Percentiles rank a stretch among this genome's conserved stretches.
Evolutionary conservation across 305 asterid genomes (phyloP).

Genomic region (Plantago coronopus): DNA sequence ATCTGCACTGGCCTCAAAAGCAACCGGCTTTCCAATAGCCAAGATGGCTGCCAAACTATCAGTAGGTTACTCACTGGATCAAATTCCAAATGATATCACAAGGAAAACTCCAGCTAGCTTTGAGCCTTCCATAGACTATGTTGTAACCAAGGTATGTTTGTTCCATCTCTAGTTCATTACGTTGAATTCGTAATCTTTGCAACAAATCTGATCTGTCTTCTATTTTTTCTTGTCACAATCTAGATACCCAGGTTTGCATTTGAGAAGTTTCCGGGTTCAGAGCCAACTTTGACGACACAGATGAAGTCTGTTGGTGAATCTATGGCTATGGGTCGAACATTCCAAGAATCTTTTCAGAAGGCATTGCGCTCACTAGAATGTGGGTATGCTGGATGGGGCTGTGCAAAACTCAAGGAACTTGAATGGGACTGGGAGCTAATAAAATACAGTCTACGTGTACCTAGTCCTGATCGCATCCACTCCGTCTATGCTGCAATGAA

Average conservation of each 20-base stretch:
- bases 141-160: slow-evolving; percentile 75
- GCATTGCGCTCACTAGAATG: slow-evolving; percentile 82
- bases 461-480: slow-evolving; percentile 87
- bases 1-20: slow-evolving; percentile 95
- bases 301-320: slow-evolving; percentile 99
- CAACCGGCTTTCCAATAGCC: slow-evolving; percentile 98
- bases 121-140: slow-evolving; percentile 98
- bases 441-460: slow-evolving; percentile 78
- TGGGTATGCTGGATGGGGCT: slow-evolving; percentile 90
- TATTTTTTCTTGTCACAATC: slow-evolving; percentile 18
- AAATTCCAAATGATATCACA: slow-evolving; percentile 95
- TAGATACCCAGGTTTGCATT: slow-evolving; percentile 95
- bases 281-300: slow-evolving; percentile 88
- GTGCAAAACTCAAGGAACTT: slow-evolving; percentile 76
- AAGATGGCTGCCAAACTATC: slow-evolving; percentile 98
- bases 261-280: slow-evolving; percentile 97
- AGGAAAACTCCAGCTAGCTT: slow-evolving; percentile 98
- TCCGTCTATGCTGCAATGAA: slow-evolving; percentile 88
- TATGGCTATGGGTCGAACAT: slow-evolving; percentile 97
- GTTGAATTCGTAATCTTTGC: background rate
- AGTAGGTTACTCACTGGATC: slow-evolving; percentile 90
- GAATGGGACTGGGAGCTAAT: slow-evolving; percentile 81
- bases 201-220: slow-evolving; percentile 1
- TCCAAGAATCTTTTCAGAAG: slow-evolving; percentile 96
- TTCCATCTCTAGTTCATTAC: background rate